Percentiles rank a stretch among this genome's conserved stretches.
Conservation (phyloP, 352 stramenopile species). For the Phytophthora meadii region DNA sequence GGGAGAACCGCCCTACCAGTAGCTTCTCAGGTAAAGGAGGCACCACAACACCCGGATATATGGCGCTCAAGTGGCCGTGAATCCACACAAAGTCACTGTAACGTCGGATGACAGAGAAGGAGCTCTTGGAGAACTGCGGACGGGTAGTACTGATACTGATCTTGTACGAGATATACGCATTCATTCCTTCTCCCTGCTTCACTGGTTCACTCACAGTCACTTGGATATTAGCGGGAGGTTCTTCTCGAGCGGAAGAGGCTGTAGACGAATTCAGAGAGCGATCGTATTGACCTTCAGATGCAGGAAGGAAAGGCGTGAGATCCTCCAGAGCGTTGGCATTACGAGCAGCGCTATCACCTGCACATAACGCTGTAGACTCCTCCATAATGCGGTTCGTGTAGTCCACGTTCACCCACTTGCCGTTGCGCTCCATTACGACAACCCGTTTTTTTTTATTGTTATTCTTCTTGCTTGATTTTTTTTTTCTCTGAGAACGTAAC, state of each 20-base stretch:
- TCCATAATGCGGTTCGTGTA: conserved; percentile 76
- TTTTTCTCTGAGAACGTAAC: conserved; percentile 22
- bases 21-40: conserved; percentile 97
- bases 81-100: conserved; percentile 98
- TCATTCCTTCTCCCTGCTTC: conserved; percentile 97
- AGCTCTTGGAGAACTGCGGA: conserved; percentile 84
- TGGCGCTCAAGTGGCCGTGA: conserved; percentile 86
- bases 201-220: conserved; percentile 95
- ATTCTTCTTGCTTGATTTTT: background rate
- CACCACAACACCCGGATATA: conserved; percentile 92
- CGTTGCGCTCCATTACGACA: conserved; percentile 62
- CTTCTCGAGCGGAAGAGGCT: conserved; percentile 6
- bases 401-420: conserved; percentile 91
- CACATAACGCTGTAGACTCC: conserved; percentile 41
- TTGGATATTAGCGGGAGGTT: conserved; percentile 56
- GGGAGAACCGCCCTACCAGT: conserved; percentile 93
- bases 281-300: conserved; percentile 7
- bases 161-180: conserved; percentile 98
- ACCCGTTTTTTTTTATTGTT: no score
- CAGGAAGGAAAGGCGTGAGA: conserved; percentile 21
- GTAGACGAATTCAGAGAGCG: conserved; percentile 12
- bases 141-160: conserved; percentile 84
- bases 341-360: background rate
- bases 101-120: conserved; percentile 92
- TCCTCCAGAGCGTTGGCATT: conserved; percentile 15